Conservation (phyloP, 108 stramenopile genomes). For the Cylindrotheca fusiformis region DNA sequence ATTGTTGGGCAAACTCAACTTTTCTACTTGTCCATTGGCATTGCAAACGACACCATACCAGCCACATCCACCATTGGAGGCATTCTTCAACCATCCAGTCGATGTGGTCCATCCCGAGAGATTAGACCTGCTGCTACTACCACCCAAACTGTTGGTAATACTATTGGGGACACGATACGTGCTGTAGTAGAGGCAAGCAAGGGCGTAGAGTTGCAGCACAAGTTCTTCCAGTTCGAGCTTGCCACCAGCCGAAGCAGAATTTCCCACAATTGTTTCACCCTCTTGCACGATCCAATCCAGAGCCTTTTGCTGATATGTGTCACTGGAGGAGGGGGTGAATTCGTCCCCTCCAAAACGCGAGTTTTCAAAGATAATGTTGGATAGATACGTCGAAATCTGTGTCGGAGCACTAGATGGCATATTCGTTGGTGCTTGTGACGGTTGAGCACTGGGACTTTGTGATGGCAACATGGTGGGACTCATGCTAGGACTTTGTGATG, state of each 20-base stretch:
- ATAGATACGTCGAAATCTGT: neutral
- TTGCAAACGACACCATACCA: slow-evolving; percentile 56
- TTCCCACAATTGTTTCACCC: neutral
- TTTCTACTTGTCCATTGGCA: slow-evolving; percentile 10
- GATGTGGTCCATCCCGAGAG: slow-evolving; percentile 39
- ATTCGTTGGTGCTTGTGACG: neutral
- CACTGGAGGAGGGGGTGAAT: slow-evolving; percentile 13
- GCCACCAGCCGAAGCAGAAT: slow-evolving; percentile 16
- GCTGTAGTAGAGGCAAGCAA: slow-evolving; percentile 28
- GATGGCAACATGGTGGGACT: neutral
- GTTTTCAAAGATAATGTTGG: slow-evolving; percentile 8
- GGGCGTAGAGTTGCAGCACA: slow-evolving; percentile 26
- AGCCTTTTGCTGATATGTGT: slow-evolving; percentile 22
- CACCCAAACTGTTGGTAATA: slow-evolving; percentile 9
- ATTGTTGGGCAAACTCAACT: slow-evolving; percentile 18
- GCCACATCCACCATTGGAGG: slow-evolving; percentile 37
- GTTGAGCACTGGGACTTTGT: neutral
- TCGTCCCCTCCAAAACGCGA: slow-evolving; percentile 27
- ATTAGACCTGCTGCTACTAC: neutral
- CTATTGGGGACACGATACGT: slow-evolving; percentile 12
- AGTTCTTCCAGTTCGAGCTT: slow-evolving; percentile 21
- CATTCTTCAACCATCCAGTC: slow-evolving; percentile 20
- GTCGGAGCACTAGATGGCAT: neutral
- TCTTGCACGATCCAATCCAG: slow-evolving; percentile 22
- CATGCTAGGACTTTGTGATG: neutral